Evolutionary conservation across 768 basidiomycete genomes (phyloP).

Genomic region (Boletus fagicola): DNA sequence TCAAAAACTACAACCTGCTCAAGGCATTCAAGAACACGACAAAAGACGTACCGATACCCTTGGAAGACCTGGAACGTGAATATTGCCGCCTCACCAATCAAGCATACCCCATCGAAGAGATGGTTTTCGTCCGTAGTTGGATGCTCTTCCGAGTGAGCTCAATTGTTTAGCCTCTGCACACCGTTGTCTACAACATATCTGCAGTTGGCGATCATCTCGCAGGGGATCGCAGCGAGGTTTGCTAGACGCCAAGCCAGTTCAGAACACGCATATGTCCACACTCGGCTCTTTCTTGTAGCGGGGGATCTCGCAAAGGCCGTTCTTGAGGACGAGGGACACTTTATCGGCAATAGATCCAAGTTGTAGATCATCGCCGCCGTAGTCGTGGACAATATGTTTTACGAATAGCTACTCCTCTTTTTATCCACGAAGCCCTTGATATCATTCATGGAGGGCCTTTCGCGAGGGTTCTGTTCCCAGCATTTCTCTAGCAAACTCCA

Average conservation of each 20-base stretch:
- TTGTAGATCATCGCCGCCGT: constrained; percentile 18
- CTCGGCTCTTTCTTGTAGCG: constrained; percentile 52
- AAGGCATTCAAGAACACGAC: constrained; percentile 64
- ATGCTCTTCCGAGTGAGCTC: constrained; percentile 71
- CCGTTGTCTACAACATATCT: constrained; percentile 1
- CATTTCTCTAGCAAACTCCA: constrained; percentile 23
- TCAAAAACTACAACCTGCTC: constrained; percentile 32
- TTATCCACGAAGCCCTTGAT: constrained; percentile 19
- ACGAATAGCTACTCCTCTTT: constrained; percentile 18
- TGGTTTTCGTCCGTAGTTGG: constrained; percentile 83
- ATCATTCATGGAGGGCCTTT: constrained; percentile 16
- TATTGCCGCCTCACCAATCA: constrained; percentile 67
- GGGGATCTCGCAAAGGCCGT: constrained; percentile 61
- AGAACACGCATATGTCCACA: constrained; percentile 58
- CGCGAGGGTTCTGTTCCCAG: constrained; percentile 11
- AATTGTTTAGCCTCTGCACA: neutral
- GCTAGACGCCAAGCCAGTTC: constrained; percentile 89
- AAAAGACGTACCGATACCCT: constrained; percentile 55
- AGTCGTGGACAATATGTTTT: neutral
- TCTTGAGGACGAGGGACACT: constrained; percentile 52
- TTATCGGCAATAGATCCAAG: constrained; percentile 24
- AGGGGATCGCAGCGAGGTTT: constrained; percentile 87
- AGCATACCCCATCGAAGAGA: constrained; percentile 72
- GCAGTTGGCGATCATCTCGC: constrained; percentile 76
- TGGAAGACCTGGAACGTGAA: constrained; percentile 77